Evolutionary conservation across 371 early-diverging fungal species (phyloP).

Genomic region (Mucor circinelloides): DNA sequence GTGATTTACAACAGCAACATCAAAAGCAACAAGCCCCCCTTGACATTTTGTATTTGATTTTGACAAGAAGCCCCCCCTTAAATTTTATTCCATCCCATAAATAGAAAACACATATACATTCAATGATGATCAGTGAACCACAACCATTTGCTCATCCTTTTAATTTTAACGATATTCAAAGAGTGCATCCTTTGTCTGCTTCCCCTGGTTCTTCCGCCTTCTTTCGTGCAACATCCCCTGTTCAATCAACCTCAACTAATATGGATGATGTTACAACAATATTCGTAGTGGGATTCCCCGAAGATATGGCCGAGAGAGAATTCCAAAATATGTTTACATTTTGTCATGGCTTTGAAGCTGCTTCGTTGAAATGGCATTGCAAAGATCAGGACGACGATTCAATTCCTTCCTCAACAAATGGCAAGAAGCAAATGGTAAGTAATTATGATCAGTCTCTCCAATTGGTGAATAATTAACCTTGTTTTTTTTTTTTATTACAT

Average conservation of each 20-base stretch:
- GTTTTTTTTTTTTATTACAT: not conserved
- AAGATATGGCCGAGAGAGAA: constrained; percentile 94
- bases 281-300: constrained; percentile 96
- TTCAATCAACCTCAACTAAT: constrained; percentile 12
- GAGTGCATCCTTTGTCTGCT: constrained; percentile 28
- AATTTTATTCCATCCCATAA: not conserved
- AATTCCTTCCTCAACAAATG: constrained; percentile 21
- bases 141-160: constrained; percentile 26
- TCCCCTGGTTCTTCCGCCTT: constrained; percentile 19
- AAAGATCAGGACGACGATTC: constrained; percentile 62
- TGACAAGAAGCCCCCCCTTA: not conserved
- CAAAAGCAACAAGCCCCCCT: not conserved
- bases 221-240: constrained; percentile 18
- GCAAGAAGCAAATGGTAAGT: constrained; percentile 85
- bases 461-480: not conserved
- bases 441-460: not conserved
- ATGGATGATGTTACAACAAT: constrained; percentile 84
- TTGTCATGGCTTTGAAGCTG: constrained; percentile 92
- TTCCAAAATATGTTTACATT: constrained; percentile 97
- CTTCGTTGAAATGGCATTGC: constrained; percentile 83
- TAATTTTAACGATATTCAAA: constrained; percentile 29
- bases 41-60: not conserved
- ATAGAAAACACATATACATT: constrained; percentile 1
- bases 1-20: not conserved
- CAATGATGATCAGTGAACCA: constrained; percentile 35